phyloP scores from a whole-genome alignment of 192 early-diverging fungal genomes.

The Helicostylum pulchrum region DNA sequence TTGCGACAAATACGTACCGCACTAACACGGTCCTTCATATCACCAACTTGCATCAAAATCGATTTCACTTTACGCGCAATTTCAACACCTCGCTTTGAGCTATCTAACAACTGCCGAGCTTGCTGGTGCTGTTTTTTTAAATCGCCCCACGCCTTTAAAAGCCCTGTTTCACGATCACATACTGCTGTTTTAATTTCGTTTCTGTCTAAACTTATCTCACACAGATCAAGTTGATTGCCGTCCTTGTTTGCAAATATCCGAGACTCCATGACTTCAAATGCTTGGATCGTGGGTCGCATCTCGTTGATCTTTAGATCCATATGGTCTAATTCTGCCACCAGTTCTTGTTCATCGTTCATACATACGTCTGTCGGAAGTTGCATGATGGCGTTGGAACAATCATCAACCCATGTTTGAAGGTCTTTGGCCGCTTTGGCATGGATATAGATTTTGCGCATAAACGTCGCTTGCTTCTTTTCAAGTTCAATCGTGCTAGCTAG shows the following conservation, averaged over 20 bases:
- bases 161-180: conserved; percentile 18
- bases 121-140: conserved; percentile 22
- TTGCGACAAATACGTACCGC: conserved; percentile 14
- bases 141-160: conserved; percentile 34
- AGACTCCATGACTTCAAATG: conserved; percentile 24
- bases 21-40: conserved; percentile 21
- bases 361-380: conserved; percentile 24
- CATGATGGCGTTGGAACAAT: conserved; percentile 20
- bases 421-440: conserved; percentile 32
- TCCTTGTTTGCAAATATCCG: conserved; percentile 22
- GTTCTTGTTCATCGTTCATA: conserved; percentile 26
- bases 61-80: conserved; percentile 33
- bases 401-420: conserved; percentile 26
- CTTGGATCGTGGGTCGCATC: conserved; percentile 25
- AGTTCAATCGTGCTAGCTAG: conserved; percentile 4
- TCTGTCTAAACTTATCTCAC: conserved; percentile 8
- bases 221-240: not conserved
- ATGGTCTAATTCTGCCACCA: conserved; percentile 19
- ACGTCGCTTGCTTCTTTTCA: conserved; percentile 26
- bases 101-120: conserved; percentile 21
- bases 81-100: conserved; percentile 8
- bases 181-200: conserved; percentile 15
- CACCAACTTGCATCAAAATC: conserved; percentile 25
- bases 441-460: conserved; percentile 22
- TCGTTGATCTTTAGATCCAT: conserved; percentile 17